phyloP scores from a whole-genome alignment of 257 asterid species.

The Nicotiana knightiana region DNA sequence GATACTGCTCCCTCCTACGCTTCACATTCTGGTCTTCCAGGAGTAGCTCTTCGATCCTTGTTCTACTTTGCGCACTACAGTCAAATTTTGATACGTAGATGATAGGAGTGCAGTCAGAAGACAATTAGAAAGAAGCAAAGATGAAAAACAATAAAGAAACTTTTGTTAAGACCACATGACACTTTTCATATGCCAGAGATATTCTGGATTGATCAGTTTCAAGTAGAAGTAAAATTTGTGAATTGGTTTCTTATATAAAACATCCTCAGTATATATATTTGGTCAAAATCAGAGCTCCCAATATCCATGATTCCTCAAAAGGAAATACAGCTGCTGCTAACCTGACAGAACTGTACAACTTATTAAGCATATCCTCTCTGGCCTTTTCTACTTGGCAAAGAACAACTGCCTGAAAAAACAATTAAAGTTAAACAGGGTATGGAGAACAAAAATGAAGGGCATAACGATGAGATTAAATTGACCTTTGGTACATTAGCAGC shows the following conservation, averaged over 20 bases:
- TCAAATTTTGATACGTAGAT: neutral
- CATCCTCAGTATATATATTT: neutral
- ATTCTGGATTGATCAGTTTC: neutral
- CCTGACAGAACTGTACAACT: conserved; percentile 90
- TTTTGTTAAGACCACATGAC: neutral
- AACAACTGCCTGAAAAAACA: conserved; percentile 70
- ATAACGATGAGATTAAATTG: conserved; percentile 4
- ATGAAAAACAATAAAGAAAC: conserved; percentile 1
- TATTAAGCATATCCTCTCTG: conserved; percentile 93
- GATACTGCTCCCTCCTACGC: conserved; percentile 22
- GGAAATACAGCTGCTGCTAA: conserved; percentile 16
- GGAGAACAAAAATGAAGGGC: conserved; percentile 10
- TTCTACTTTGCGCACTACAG: conserved; percentile 22
- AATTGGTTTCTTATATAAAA: neutral
- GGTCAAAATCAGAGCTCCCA: neutral
- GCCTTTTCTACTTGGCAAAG: conserved; percentile 96
- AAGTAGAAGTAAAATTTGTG: neutral
- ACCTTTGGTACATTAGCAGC: conserved; percentile 96
- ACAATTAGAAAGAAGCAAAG: neutral
- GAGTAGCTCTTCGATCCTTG: conserved; percentile 26
- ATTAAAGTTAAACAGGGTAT: conserved; percentile 17
- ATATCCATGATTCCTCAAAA: neutral
- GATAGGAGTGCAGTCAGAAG: neutral
- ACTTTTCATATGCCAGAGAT: neutral
- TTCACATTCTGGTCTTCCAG: conserved; percentile 30